Evolutionary conservation across 345 rosid genomes (phyloP).

Genomic region (Rhodamnia rubescens): DNA sequence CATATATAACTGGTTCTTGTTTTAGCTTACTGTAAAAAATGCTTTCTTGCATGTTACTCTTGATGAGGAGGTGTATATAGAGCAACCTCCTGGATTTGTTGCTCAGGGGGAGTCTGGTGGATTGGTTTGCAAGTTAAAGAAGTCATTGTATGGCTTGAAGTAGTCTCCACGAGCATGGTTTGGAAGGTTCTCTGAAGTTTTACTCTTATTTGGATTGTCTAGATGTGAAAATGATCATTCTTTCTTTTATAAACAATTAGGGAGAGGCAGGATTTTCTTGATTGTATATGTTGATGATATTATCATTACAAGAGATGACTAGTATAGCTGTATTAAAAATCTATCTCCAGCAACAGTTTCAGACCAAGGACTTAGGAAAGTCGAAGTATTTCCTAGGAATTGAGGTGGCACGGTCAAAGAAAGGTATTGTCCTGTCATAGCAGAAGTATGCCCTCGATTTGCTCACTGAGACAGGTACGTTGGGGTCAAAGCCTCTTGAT

Average conservation of each 20-base stretch:
- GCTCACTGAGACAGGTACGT: neutral
- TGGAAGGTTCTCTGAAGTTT: neutral
- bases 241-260: neutral
- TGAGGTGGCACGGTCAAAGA: neutral
- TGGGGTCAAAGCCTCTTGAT: neutral
- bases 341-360: neutral
- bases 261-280: neutral
- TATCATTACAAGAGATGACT: neutral
- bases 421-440: neutral
- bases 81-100: neutral
- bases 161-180: neutral
- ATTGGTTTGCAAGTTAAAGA: neutral
- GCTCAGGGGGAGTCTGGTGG: neutral
- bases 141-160: neutral
- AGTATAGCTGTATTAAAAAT: neutral
- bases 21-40: neutral
- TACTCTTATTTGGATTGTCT: neutral
- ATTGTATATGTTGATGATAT: neutral
- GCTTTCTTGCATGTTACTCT: neutral
- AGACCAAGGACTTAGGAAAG: neutral
- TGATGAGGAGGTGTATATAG: neutral
- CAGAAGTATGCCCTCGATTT: neutral
- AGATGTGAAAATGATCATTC: neutral
- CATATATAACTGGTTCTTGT: neutral
- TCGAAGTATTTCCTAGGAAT: neutral